These are phyloP conservation scores for Lichtheimia hyalospora DNA, from an alignment of 371 early-diverging fungal genomes.

Conservation along the genomic window DNA sequence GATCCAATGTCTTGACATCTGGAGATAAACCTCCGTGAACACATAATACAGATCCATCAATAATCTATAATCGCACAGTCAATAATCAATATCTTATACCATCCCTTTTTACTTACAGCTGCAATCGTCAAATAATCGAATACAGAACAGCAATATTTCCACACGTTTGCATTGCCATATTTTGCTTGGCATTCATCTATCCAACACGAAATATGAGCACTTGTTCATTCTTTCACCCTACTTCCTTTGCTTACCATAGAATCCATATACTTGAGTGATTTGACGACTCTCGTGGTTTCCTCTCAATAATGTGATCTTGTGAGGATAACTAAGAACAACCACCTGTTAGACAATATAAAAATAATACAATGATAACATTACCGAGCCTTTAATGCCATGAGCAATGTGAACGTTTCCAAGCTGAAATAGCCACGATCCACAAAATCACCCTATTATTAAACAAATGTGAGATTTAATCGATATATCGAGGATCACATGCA, in stretches of 20 bases:
- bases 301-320: constrained; percentile 96
- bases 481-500: neutral
- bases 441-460: constrained; percentile 83
- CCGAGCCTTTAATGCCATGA: constrained; percentile 96
- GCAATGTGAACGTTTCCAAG: constrained; percentile 97
- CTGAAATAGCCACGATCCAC: constrained; percentile 99
- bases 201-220: neutral
- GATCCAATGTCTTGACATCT: constrained; percentile 94
- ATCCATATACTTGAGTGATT: constrained; percentile 99
- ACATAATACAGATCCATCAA: constrained; percentile 86
- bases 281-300: constrained; percentile 99
- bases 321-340: constrained; percentile 54
- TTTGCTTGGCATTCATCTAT: constrained; percentile 98
- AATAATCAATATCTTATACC: neutral
- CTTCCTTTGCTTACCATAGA: constrained; percentile 66
- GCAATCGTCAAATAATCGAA: constrained; percentile 99
- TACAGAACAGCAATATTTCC: constrained; percentile 98
- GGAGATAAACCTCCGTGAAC: constrained; percentile 99
- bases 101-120: constrained; percentile 81
- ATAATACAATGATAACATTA: constrained; percentile 36
- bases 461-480: neutral
- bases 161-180: constrained; percentile 98
- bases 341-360: neutral
- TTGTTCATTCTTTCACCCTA: neutral
- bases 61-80: constrained; percentile 20